Conservation (phyloP, 176 grass and related monocot genomes). For the Avena insularis region DNA sequence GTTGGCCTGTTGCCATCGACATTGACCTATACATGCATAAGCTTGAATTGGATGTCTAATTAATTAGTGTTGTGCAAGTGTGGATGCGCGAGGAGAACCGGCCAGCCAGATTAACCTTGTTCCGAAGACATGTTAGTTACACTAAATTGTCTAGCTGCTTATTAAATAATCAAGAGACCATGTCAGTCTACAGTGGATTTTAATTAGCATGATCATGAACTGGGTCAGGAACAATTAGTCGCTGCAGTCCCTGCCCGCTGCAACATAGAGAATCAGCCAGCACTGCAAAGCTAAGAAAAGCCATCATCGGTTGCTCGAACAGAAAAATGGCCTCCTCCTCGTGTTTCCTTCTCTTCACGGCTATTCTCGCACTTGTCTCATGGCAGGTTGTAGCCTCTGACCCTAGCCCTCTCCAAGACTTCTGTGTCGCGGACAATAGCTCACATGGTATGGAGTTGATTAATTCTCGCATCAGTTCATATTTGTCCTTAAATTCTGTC, state of each 20-base stretch:
- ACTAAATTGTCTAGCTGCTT: too few relatives aligned
- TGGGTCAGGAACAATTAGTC: background rate
- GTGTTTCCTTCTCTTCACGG: background rate
- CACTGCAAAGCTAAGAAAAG: background rate
- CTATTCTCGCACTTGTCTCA: constrained; percentile 16
- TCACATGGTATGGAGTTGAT: background rate
- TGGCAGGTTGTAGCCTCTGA: constrained; percentile 13
- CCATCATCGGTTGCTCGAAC: background rate
- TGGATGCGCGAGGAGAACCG: background rate
- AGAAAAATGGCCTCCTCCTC: background rate
- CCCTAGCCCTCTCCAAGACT: constrained; percentile 36
- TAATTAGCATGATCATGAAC: background rate
- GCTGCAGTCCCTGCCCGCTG: background rate
- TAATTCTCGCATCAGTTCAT: background rate
- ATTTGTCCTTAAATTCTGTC: background rate
- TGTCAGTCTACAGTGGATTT: background rate
- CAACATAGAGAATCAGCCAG: background rate
- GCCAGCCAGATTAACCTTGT: too few relatives aligned
- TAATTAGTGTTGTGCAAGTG: too few relatives aligned
- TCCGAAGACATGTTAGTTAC: too few relatives aligned
- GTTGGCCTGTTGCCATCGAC: too few relatives aligned
- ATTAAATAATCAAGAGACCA: background rate
- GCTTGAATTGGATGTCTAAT: too few relatives aligned
- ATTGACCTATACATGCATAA: too few relatives aligned
- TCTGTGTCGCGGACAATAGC: constrained; percentile 25